Conservation (phyloP, 768 basidiomycete genomes). For the Tulasnella sp. region DNA sequence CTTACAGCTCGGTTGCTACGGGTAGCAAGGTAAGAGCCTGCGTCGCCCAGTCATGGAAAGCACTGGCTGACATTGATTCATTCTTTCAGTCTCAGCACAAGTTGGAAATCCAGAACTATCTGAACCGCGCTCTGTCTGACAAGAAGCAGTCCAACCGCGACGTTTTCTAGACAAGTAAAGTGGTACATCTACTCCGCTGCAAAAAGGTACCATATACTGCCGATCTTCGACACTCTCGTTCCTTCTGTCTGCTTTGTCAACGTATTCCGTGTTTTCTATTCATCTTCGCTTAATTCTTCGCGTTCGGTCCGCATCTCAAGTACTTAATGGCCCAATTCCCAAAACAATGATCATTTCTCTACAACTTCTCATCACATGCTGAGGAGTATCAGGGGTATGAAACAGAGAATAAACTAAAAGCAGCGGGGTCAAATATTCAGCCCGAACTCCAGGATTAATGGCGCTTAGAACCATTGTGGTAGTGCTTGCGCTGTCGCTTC, state of each 20-base stretch:
- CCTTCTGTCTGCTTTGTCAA: not conserved
- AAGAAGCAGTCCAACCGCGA: slow-evolving; percentile 27
- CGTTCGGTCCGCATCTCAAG: slow-evolving; percentile 7
- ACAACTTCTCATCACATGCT: not conserved
- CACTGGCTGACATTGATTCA: not conserved
- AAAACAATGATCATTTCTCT: slow-evolving; percentile 2
- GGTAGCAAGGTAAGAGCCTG: slow-evolving; percentile 69
- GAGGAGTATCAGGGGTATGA: not conserved
- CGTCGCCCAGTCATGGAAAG: not conserved
- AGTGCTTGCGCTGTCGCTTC: not conserved
- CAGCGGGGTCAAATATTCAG: not conserved
- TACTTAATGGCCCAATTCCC: not conserved
- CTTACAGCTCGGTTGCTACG: slow-evolving; percentile 87
- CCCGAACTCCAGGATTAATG: not conserved
- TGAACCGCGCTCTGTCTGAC: slow-evolving; percentile 41
- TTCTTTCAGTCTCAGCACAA: slow-evolving; percentile 66
- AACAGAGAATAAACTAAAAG: not conserved
- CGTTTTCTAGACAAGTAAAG: slow-evolving; percentile 3
- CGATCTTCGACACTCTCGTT: not conserved
- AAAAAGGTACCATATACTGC: not conserved
- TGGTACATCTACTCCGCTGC: not conserved
- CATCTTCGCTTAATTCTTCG: slow-evolving; percentile 4
- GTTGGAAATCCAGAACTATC: slow-evolving; percentile 79
- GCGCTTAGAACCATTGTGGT: not conserved
- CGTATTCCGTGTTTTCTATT: not conserved